Conservation (phyloP, 2,329 filamentous ascomycete species). For the Raffaelea ambrosiae region DNA sequence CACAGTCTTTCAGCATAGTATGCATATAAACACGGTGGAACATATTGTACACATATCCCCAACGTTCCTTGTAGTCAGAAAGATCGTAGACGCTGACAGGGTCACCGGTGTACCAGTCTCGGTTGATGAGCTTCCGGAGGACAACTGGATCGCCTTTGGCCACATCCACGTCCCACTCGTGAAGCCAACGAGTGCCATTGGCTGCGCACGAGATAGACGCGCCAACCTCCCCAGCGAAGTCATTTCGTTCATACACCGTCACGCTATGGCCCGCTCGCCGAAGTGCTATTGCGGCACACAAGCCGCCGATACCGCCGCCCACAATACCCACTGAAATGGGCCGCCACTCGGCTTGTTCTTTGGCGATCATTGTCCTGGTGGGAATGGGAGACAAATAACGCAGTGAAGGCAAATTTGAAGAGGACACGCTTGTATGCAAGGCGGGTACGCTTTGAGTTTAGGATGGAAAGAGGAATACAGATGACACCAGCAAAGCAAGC, state of each 20-base stretch:
- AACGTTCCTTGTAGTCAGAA: conserved; percentile 50
- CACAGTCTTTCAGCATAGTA: conserved; percentile 53
- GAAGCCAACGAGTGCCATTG: conserved; percentile 61
- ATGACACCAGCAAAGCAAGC: too few species aligned
- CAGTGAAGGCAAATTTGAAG: too few species aligned
- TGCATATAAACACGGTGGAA: conserved; percentile 65
- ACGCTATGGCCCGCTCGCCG: conserved; percentile 37
- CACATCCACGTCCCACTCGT: conserved; percentile 60
- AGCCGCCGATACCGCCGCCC: conserved; percentile 40
- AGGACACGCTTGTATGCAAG: too few species aligned
- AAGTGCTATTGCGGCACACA: conserved; percentile 36
- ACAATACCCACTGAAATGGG: conserved; percentile 26
- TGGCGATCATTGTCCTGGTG: neutral
- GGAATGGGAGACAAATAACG: too few species aligned
- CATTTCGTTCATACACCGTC: conserved; percentile 57
- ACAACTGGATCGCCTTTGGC: conserved; percentile 57
- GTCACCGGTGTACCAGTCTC: conserved; percentile 62
- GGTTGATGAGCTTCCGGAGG: conserved; percentile 57
- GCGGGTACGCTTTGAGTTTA: too few species aligned
- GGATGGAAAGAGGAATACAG: too few species aligned
- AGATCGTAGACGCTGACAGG: conserved; percentile 56
- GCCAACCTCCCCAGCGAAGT: conserved; percentile 61
- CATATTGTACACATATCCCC: conserved; percentile 31
- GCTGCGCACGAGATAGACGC: conserved; percentile 60
- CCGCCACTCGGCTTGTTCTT: conserved; percentile 1